phyloP scores from a whole-genome alignment of 164 flowering plant species.

The Warburgia ugandensis region DNA sequence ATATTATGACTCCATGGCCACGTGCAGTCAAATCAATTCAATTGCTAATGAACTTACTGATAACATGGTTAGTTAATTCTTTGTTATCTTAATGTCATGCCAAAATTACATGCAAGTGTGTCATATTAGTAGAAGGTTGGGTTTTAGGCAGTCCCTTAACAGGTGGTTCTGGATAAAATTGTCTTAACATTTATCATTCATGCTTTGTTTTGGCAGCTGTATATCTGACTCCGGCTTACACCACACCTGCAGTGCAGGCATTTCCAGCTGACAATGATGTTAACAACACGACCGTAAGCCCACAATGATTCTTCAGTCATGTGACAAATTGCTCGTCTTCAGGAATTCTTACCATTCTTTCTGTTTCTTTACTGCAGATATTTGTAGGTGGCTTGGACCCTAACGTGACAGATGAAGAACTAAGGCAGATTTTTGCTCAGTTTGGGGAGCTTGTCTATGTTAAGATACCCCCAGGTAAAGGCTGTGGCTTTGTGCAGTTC shows the following conservation, averaged over 20 bases:
- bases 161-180: not conserved
- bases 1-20: too few species aligned
- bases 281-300: conserved; percentile 85
- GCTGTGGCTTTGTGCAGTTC: conserved; percentile 91
- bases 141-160: not conserved
- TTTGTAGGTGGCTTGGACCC: conserved; percentile 88
- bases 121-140: too few species aligned
- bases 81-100: too few species aligned
- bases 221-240: conserved; percentile 66
- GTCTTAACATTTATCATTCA: conserved; percentile 2
- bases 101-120: too few species aligned
- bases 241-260: conserved; percentile 50
- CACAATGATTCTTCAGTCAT: not conserved
- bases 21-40: too few species aligned
- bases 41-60: too few species aligned
- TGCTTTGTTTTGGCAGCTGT: conserved; percentile 36
- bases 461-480: conserved; percentile 72
- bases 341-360: conserved; percentile 6
- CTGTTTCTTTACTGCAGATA: conserved; percentile 44
- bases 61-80: too few species aligned
- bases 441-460: conserved; percentile 82
- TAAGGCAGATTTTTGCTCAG: conserved; percentile 69
- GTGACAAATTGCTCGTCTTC: not conserved
- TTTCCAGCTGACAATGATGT: conserved; percentile 65
- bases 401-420: conserved; percentile 79